Base-by-base conservation (phyloP, 768 basidiomycete genomes). In the Tephrocybe sp. region DNA sequence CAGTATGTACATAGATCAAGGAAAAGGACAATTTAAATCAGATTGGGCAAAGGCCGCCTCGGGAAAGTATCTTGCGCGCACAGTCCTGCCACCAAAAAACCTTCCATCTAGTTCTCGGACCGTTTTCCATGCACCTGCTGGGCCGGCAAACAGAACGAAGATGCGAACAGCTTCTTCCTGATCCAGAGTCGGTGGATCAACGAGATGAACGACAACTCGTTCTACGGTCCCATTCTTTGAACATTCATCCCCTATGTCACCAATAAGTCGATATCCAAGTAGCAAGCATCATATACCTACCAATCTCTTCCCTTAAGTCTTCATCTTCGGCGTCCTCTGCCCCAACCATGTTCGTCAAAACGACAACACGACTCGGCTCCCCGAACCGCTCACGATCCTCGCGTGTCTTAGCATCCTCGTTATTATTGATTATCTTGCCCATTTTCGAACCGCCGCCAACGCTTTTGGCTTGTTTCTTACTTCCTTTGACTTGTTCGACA, bases 111-210 rank as follows among this genome's bases (percentile, higher is more conserved):
- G 75, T 64, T 95, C 93, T 41, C 92, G 81, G 2, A 94, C 91
- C 0, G 92, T 94, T 67, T 92, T 91, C 94, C 94, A 98, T 5
- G 94, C 95, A 10, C 92, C 95, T 0, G 80, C 94, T 4, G 91
- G 90, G 1, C 94, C 95, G 0, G 84, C 83, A 60, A 95, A 98
- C 45, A 89, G 71, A 13, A 97, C 87, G 62, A 97, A 98, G 46
- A 97, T 86, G 44, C 94, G 84, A 3, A 97, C 87, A 1, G 86
- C 83, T n/a, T 92, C 87, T n/a, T 84, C 83, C 2, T 81, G 74
- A 41, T 85, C 75, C 2, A 66, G 54, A 0, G 91, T 80, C 1
- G 78, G 70, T 2, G 91, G 90, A 34, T 84, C 73, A 38, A 88
- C 79, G 31, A 81, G 69, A 57, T 97, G 94, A 1, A 97, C 79